Evolutionary conservation across 2,329 filamentous ascomycete genomes (phyloP).

Genomic region (Colletotrichum incanum): DNA sequence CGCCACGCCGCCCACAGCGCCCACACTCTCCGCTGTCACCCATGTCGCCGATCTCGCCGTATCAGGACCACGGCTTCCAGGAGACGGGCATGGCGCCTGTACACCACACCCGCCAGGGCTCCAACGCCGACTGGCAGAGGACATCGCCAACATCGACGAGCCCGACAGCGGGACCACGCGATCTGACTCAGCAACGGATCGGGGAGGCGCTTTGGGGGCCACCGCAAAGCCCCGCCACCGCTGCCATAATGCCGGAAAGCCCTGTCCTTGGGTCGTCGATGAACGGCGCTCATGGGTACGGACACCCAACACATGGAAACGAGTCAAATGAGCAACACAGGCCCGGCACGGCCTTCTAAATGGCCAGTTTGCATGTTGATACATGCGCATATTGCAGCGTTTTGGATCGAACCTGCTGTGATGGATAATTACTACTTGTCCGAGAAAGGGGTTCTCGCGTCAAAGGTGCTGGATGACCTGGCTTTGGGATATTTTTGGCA

Average conservation of each 20-base stretch:
- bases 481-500: background rate
- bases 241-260: conserved; percentile 22
- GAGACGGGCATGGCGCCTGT: conserved; percentile 21
- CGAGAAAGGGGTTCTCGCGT: background rate
- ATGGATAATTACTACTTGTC: background rate
- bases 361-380: background rate
- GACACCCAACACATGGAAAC: background rate
- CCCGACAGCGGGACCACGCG: conserved; percentile 43
- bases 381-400: background rate
- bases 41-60: conserved; percentile 28
- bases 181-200: conserved; percentile 51
- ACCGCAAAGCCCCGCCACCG: conserved; percentile 21
- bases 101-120: conserved; percentile 4
- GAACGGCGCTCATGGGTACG: background rate
- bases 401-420: background rate
- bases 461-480: background rate
- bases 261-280: conserved; percentile 15
- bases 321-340: background rate
- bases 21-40: conserved; percentile 33
- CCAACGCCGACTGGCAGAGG: conserved; percentile 27
- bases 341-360: conserved; percentile 8
- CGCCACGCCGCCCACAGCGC: conserved; percentile 25
- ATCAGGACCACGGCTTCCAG: conserved; percentile 32
- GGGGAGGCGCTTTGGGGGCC: conserved; percentile 54
- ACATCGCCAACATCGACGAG: conserved; percentile 38